Evolutionary conservation across 306 rosid genomes (phyloP), one percentile per base, ranked within the genome.

Genomic region (Bauhinia variegata): DNA sequence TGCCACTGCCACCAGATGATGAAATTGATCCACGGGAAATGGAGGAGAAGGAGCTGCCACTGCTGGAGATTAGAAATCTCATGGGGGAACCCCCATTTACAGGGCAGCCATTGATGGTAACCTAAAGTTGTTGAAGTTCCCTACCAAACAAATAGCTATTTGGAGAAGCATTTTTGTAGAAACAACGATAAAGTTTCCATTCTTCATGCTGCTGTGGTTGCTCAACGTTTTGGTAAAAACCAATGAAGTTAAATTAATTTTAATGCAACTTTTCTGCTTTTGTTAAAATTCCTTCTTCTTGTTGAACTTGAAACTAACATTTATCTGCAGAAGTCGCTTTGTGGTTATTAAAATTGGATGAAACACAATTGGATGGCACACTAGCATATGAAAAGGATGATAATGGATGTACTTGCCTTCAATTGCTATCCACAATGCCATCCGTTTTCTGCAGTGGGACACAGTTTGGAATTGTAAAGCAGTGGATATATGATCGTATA

Each of bases 401-500:
- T 6, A 10, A 13, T 0, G 19, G 14, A 4, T 46, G 31, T 7
- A 65, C 73, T 13, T 49, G 68, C 33, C 68, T 74, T 30, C 73
- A 66, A 32, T 7, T 66, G 12, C 56, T 66, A 8, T 19, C 55
- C 11, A 74, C 54, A 66, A 74, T 74, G 73, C 73, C 73, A 6
- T 9, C 32, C 0, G 62, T 36, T 31, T 74, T 74, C 7, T 37
- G 60, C 0, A 49, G 73, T 38, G 41, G 58, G 0, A 0, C 8
- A 7, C 6, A 4, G 5, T n/a, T 54, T 39, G 73, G 47, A 74
- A 5, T 0, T 15, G 7, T 65, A 17, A 31, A 18, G 48, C 49
- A 3, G 11, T 13, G 39, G 33, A 32, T 72, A 46, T 72, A 62
- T 23, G 1, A 0, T 0, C 18, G 70, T 72, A 32, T 72, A 46